Base-by-base conservation (phyloP, 345 rosid genomes). In the Geranium rotundifolium region DNA sequence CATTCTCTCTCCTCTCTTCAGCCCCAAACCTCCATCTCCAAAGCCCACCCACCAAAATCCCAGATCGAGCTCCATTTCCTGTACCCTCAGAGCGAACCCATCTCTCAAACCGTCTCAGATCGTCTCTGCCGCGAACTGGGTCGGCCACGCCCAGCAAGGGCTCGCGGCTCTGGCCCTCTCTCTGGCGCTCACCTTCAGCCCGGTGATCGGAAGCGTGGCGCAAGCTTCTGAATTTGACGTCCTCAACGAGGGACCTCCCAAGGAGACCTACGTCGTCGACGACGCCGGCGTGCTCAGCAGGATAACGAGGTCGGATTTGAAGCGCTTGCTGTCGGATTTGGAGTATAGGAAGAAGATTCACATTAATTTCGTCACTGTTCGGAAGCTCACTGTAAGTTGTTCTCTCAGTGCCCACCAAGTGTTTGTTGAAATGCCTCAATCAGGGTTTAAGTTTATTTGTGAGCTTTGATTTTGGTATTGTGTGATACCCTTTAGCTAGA, bases 241-340 rank as follows among this genome's bases (percentile, higher is more conserved):
- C 9, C 62, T 90, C 59, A 82, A 74, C 66, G 97, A 88, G 16
- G 91, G 96, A 17, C 99, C 99, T 19, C 96, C 99, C 1, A 77
- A 86, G 65, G 95, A 90, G 0, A 76, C 95, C 0, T 90, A 83
- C 65, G 77, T 93, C 16, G 80, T 93, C 34, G 99, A 90, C 59
- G 99, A 93, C 56, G 97, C 99, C 54, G 87, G 87, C 57, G 99
- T 93, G 75, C 89, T 93, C n/a, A 90, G 99, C 58, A 81, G 84
- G 64, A 87, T 93, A 10, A 90, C 99, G 0, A 93, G 31, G 57
- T 82, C 96, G 46, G 99, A 93, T 73, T 72, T 90, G 63, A 93
- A 82, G 79, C 80, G 73, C 66, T 77, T 93, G 58, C 80, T 93
- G 68, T 86, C 99, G 41, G 97, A 90, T 78, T 79, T 93, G 86